phyloP scores from a whole-genome alignment of 768 basidiomycete species.

The Podaxis sp. region DNA sequence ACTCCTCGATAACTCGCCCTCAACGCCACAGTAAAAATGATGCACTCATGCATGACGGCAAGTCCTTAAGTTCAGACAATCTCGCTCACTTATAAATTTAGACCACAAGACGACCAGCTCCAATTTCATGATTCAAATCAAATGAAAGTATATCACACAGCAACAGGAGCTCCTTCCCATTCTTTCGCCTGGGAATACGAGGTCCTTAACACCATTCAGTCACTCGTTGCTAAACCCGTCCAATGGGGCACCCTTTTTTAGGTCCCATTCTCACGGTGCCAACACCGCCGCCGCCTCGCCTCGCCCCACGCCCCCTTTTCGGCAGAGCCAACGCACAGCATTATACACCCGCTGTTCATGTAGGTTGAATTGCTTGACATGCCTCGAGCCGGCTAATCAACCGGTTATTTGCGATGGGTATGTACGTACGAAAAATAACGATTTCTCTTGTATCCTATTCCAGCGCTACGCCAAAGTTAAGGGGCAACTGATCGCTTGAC shows the following conservation, averaged over 20 bases:
- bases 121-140: neutral
- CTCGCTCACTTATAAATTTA: neutral
- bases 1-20: neutral
- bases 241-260: constrained; percentile 8
- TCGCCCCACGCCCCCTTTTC: neutral
- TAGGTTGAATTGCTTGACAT: neutral
- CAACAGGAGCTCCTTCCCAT: neutral
- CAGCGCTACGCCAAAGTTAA: neutral
- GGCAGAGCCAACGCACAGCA: neutral
- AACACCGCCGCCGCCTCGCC: neutral
- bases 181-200: neutral
- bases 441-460: neutral
- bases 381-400: constrained; percentile 9
- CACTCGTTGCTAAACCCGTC: constrained; percentile 2
- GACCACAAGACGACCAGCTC: neutral
- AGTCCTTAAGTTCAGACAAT: neutral
- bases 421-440: neutral
- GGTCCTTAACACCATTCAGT: neutral
- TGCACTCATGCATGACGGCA: neutral
- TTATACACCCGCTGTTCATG: neutral
- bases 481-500: neutral
- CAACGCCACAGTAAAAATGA: neutral
- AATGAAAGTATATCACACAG: neutral
- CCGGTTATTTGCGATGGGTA: neutral
- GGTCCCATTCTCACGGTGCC: neutral